Conservation (phyloP, 2,329 filamentous ascomycete species). For the Colletotrichum sublineola region DNA sequence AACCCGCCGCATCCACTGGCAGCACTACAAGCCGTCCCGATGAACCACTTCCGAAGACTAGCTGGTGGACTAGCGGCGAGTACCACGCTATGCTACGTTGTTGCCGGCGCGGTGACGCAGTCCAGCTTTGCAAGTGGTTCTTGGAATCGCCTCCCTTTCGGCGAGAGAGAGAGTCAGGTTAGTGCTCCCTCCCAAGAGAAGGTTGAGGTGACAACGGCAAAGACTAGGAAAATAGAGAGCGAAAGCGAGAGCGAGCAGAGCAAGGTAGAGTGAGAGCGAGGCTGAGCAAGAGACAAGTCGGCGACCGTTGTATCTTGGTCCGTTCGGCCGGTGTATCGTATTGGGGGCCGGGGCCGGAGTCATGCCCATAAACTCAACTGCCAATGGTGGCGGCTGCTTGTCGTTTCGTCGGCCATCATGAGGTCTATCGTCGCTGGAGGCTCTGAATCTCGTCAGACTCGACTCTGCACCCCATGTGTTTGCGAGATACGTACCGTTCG, state of each 20-base stretch:
- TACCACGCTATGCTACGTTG: conserved; percentile 18
- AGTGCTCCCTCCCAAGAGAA: background rate
- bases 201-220: conserved; percentile 26
- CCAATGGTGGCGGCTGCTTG: conserved; percentile 4
- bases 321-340: conserved; percentile 27
- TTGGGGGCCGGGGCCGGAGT: conserved; percentile 18
- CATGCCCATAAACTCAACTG: conserved; percentile 21
- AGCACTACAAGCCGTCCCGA: background rate
- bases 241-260: too few species aligned
- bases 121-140: conserved; percentile 3
- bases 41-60: background rate
- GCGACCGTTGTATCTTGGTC: conserved; percentile 18
- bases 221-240: too few species aligned
- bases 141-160: conserved; percentile 25
- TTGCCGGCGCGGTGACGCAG: conserved; percentile 39
- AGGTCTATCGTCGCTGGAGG: background rate
- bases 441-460: background rate
- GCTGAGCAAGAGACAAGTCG: background rate
- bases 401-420: background rate
- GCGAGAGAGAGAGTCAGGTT: conserved; percentile 8
- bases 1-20: background rate
- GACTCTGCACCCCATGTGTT: background rate
- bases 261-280: background rate
- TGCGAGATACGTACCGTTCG: background rate
- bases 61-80: conserved; percentile 2